Percentiles rank a stretch among this genome's conserved stretches.
Evolutionary conservation across 768 basidiomycete species (phyloP).

Genomic region (Tephrocybe sp.): DNA sequence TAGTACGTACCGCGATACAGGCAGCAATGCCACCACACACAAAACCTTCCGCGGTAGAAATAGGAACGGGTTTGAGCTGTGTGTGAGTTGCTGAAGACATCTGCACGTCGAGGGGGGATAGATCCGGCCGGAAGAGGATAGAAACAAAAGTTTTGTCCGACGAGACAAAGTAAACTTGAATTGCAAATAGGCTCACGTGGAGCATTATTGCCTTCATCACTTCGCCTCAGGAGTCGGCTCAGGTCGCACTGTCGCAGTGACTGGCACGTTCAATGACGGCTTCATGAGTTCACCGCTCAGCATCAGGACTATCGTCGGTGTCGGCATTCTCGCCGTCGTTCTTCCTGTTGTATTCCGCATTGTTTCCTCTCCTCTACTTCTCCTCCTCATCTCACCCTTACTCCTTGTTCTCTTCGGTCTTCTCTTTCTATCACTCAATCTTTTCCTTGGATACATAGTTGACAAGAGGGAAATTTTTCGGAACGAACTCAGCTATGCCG

Average conservation of each 20-base stretch:
- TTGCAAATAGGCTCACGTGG: constrained; percentile 15
- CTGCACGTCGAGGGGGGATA: constrained; percentile 3
- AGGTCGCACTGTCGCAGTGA: neutral
- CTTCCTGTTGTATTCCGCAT: constrained; percentile 56
- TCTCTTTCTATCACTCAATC: constrained; percentile 50
- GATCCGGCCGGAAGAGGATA: neutral
- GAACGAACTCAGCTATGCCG: constrained; percentile 52
- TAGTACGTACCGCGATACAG: constrained; percentile 73
- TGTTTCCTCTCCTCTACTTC: constrained; percentile 63
- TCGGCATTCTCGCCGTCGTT: constrained; percentile 56
- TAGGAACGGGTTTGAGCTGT: constrained; percentile 22
- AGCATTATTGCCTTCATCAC: neutral
- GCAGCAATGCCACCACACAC: constrained; percentile 90
- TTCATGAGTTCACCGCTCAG: constrained; percentile 41
- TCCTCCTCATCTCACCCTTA: constrained; percentile 65
- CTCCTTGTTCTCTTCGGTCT: constrained; percentile 48
- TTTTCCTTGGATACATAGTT: constrained; percentile 59
- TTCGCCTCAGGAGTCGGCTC: neutral
- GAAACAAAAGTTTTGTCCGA: neutral
- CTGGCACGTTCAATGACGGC: constrained; percentile 8
- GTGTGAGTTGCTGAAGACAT: constrained; percentile 13
- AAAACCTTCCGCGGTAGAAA: constrained; percentile 82
- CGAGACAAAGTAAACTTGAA: too few relatives aligned
- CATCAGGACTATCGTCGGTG: constrained; percentile 52
- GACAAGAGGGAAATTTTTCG: constrained; percentile 41